Conservation (phyloP, 176 grass and related monocot genomes). For the Typha latifolia region DNA sequence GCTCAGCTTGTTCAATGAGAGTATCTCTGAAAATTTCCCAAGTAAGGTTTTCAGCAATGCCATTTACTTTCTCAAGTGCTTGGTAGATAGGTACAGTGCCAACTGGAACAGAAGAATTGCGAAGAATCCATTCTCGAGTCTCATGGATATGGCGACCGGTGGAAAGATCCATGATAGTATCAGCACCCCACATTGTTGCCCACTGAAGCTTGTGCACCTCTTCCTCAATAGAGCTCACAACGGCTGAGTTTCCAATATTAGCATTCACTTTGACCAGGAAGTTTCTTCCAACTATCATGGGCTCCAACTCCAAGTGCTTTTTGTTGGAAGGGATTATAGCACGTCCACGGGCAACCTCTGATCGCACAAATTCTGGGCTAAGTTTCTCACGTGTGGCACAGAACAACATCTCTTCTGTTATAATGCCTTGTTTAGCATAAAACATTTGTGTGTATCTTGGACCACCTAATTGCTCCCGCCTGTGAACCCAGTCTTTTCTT, state of each 20-base stretch:
- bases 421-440: constrained; percentile 83
- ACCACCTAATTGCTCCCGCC: constrained; percentile 53
- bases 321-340: constrained; percentile 97
- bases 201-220: constrained; percentile 98
- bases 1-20: constrained; percentile 92
- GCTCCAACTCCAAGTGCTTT: constrained; percentile 89
- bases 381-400: constrained; percentile 90
- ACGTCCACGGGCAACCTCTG: constrained; percentile 78
- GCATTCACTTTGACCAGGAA: constrained; percentile 97
- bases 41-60: constrained; percentile 75
- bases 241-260: constrained; percentile 92
- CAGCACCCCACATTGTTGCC: constrained; percentile 99
- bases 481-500: constrained; percentile 92
- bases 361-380: constrained; percentile 82
- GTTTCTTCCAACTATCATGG: constrained; percentile 97
- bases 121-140: constrained; percentile 92
- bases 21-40: constrained; percentile 94
- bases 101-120: constrained; percentile 88
- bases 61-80: constrained; percentile 98
- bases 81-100: constrained; percentile 97
- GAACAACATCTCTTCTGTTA: constrained; percentile 97
- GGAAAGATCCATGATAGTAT: constrained; percentile 97
- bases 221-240: constrained; percentile 91
- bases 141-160: constrained; percentile 96
- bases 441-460: constrained; percentile 95